These are phyloP conservation scores for Microsporum canis DNA, from an alignment of 2,329 filamentous ascomycete genomes.

Conservation along the genomic window DNA sequence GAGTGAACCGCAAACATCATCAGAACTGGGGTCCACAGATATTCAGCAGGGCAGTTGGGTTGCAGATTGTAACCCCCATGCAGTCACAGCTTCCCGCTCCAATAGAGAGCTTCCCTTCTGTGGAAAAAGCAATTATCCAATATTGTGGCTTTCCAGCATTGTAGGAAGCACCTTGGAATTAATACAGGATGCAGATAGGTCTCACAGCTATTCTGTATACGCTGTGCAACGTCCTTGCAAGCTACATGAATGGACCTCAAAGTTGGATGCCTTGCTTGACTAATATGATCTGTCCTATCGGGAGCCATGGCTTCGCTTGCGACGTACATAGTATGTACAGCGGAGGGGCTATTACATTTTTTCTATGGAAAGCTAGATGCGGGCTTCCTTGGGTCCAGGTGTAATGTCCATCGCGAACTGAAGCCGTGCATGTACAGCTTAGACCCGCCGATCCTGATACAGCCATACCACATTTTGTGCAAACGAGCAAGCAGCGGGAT, in stretches of 20 bases:
- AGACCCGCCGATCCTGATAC: background rate
- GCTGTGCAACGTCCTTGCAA: background rate
- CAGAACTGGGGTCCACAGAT: background rate
- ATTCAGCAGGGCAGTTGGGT: background rate
- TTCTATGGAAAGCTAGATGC: background rate
- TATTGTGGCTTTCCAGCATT: conserved; percentile 3
- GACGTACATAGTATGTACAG: background rate
- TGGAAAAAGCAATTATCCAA: background rate
- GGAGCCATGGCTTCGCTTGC: background rate
- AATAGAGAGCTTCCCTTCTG: background rate
- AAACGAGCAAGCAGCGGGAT: conserved; percentile 1
- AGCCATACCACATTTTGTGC: background rate
- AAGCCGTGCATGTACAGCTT: conserved; percentile 2
- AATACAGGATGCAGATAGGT: background rate
- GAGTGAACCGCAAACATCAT: background rate
- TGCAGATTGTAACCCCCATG: background rate
- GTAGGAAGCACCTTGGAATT: background rate
- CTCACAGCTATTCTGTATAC: background rate
- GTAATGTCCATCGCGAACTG: background rate
- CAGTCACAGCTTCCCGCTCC: background rate
- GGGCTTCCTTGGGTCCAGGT: background rate
- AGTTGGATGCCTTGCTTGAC: background rate
- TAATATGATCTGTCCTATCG: conserved; percentile 2
- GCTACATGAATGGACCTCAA: background rate
- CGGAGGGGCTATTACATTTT: background rate